Percentiles rank a stretch among this genome's conserved stretches.
Conservation (phyloP, 306 rosid species). For the Pyrus communis region DNA sequence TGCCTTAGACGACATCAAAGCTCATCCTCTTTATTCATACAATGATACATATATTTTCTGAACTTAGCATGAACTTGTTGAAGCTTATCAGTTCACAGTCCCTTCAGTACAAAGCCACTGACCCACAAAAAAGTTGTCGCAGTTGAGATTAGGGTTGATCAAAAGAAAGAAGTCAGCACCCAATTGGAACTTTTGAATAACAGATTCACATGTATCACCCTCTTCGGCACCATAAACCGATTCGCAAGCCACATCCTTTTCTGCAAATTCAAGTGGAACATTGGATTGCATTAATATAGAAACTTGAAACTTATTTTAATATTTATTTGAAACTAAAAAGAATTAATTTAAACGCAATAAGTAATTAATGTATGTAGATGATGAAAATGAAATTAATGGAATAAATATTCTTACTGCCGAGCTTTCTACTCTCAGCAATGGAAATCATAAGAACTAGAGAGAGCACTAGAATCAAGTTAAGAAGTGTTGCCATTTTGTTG, state of each 20-base stretch:
- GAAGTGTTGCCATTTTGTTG: background rate
- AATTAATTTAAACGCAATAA: background rate
- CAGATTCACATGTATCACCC: constrained; percentile 6
- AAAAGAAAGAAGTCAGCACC: background rate
- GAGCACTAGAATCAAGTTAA: constrained; percentile 3
- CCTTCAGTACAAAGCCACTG: constrained; percentile 18
- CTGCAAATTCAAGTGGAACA: background rate
- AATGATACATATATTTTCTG: background rate
- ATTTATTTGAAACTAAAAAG: background rate
- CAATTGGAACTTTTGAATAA: background rate
- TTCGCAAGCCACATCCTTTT: background rate
- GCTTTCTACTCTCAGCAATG: constrained; percentile 1
- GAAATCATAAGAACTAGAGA: constrained; percentile 1
- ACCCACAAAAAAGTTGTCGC: constrained; percentile 4
- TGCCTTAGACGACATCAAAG: background rate
- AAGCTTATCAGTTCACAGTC: background rate
- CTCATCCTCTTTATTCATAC: too few species aligned
- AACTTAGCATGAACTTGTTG: background rate
- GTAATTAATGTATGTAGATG: too few species aligned
- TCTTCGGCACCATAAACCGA: background rate
- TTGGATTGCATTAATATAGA: too few species aligned
- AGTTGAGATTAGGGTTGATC: constrained; percentile 14
- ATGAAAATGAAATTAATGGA: background rate
- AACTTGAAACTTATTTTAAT: background rate
- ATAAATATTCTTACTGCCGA: background rate